Base-by-base conservation (phyloP, 2,329 filamentous ascomycete species). In the Talaromyces sp. region DNA sequence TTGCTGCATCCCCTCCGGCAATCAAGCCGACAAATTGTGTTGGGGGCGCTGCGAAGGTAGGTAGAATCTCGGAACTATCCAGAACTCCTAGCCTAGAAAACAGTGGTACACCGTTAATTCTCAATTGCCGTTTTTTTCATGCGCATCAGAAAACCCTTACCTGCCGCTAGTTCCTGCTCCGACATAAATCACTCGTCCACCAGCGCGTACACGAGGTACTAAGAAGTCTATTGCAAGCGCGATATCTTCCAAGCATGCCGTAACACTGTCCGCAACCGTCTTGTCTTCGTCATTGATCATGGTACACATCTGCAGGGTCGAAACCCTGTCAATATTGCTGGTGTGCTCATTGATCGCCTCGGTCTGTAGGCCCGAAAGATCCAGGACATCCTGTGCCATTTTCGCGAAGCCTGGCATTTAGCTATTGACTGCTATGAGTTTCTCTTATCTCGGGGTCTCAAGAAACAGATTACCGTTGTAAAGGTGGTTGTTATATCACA, bases 111-210 rank as follows among this genome's bases (percentile, higher is more conserved):
- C 10, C 10, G 9, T 16, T n/a, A 22, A 41, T 1, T 39, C 11
- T 57, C n/a, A 13, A 9, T n/a, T 6, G 1, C 7, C 3, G n/a
- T 9, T 59, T 9, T 43, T 14, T 41, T 22, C 13, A 59, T 31
- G 13, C 11, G 35, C 22, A 14, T 43, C 13, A 33, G 19, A 19
- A 16, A 9, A 61, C 70, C 67, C 22, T 22, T 65, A 79, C 76
- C 79, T 76, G 62, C 80, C 78, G 65, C 79, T 82, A 2, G 79
- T 81, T 14, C 80, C 78, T 3, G 79, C 80, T 10, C 79, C 79
- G n/a, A 78, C 75, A 66, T 79, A 78, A 8, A 75, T 67, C 5
- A 79, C 71, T 63, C 77, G 69, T 22, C 78, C 77, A 22, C 77
- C 75, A 13, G 54, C 59, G n/a, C 70, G 70, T 16, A 79, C 73